Conservation (phyloP, 768 basidiomycete genomes). For the Russula ochroleuca region DNA sequence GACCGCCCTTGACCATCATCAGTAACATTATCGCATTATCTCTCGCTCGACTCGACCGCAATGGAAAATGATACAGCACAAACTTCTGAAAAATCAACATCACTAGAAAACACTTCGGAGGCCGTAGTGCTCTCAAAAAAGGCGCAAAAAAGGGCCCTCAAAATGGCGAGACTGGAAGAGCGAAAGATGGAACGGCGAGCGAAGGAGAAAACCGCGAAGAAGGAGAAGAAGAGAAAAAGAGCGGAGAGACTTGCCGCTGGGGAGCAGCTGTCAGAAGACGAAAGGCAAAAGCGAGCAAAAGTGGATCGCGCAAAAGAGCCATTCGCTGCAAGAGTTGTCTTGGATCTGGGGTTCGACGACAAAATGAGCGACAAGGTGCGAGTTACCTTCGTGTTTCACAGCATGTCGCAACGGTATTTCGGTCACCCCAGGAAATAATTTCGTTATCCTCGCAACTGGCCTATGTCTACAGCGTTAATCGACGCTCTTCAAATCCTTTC, state of each 20-base stretch:
- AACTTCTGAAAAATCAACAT: background rate
- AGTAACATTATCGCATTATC: no score
- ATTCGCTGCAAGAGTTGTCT: constrained; percentile 58
- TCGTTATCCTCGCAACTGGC: constrained; percentile 87
- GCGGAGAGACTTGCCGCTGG: constrained; percentile 61
- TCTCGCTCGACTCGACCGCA: background rate
- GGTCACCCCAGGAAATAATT: constrained; percentile 66
- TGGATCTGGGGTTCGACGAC: constrained; percentile 92
- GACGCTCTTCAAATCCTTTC: constrained; percentile 66
- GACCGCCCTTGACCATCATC: background rate
- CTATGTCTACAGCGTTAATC: constrained; percentile 89
- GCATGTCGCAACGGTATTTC: background rate
- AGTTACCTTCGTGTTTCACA: constrained; percentile 4
- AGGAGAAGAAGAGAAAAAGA: constrained; percentile 60
- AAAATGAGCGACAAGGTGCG: constrained; percentile 90
- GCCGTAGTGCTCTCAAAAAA: constrained; percentile 59
- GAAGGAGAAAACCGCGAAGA: constrained; percentile 70
- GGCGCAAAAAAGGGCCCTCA: constrained; percentile 72
- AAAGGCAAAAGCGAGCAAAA: constrained; percentile 34
- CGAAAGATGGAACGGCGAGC: constrained; percentile 70
- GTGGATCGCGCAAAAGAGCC: constrained; percentile 28
- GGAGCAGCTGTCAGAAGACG: constrained; percentile 50
- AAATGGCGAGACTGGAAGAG: constrained; percentile 58
- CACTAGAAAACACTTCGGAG: background rate
- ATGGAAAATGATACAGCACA: constrained; percentile 3